Evolutionary conservation across 202 grass and related monocot species (phyloP), one percentile per base, ranked within the genome.

Genomic region (Schoenoplectus tabernaemontani): DNA sequence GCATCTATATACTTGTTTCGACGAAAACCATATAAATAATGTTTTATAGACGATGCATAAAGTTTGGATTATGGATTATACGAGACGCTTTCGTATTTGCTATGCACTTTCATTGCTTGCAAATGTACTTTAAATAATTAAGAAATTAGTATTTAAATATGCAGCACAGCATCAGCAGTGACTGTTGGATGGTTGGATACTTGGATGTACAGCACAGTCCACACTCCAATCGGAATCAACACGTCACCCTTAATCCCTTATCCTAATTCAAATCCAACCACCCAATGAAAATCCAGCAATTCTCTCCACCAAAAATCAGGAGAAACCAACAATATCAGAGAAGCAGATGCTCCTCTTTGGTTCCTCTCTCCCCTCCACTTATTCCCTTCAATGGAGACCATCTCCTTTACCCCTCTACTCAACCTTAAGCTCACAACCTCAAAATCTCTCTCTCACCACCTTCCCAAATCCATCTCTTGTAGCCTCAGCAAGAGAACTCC

Each of bases 181-280:
- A n/a, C n/a, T n/a, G n/a, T n/a, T n/a, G n/a, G n/a, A n/a, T n/a
- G n/a, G n/a, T n/a, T n/a, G n/a, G n/a, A n/a, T n/a, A n/a, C n/a
- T n/a, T n/a, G n/a, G n/a, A n/a, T n/a, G n/a, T n/a, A n/a, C n/a
- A n/a, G n/a, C n/a, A n/a, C n/a, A n/a, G n/a, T n/a, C n/a, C n/a
- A n/a, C n/a, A n/a, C n/a, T n/a, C n/a, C n/a, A n/a, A n/a, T n/a
- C n/a, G n/a, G n/a, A n/a, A n/a, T n/a, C n/a, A n/a, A n/a, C n/a
- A n/a, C n/a, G n/a, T n/a, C n/a, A n/a, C 30, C 62, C 61, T 78
- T 65, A 50, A n/a, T n/a, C 46, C 90, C 93, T 96, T 96, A 92
- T 96, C 90, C 88, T 38, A 42, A 83, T 82, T 80, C 77, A 63
- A 89, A 92, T 86, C 86, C 80, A 92, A 83, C 90, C 93, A 92